A percentile compares a stretch with the other conserved stretches of the same genome.
Conservation (phyloP, 176 grass and related monocot species). For the Paspalum notatum region DNA sequence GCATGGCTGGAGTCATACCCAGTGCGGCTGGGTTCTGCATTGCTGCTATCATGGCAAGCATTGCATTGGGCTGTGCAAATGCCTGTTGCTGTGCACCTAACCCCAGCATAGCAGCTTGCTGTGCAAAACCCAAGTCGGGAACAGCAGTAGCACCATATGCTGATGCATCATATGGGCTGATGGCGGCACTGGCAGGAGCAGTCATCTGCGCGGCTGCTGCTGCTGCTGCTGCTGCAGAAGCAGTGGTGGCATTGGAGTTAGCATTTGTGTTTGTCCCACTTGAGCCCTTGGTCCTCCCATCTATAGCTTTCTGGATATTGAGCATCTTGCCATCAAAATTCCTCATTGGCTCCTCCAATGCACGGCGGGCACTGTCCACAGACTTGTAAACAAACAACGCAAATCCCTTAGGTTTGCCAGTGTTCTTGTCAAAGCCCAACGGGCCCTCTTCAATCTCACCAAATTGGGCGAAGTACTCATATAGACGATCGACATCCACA, state of each 20-base stretch:
- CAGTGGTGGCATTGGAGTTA: constrained; percentile 41
- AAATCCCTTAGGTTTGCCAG: constrained; percentile 92
- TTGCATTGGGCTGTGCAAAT: constrained; percentile 81
- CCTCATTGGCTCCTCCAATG: constrained; percentile 82
- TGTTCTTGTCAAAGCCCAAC: constrained; percentile 88
- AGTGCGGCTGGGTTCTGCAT: constrained; percentile 79
- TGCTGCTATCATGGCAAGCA: constrained; percentile 85
- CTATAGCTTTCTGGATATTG: constrained; percentile 84
- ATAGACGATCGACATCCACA: constrained; percentile 73
- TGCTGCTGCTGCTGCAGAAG: constrained; percentile 18
- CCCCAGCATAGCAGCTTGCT: constrained; percentile 78
- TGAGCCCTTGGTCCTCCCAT: constrained; percentile 60
- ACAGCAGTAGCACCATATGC: constrained; percentile 45
- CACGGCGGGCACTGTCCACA: constrained; percentile 64
- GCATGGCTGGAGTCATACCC: constrained; percentile 60
- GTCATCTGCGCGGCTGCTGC: constrained; percentile 27
- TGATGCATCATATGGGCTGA: constrained; percentile 56
- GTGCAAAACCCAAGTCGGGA: constrained; percentile 66
- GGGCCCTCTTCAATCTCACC: constrained; percentile 98
- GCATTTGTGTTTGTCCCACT: constrained; percentile 46
- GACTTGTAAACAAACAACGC: constrained; percentile 96
- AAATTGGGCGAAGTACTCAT: constrained; percentile 79
- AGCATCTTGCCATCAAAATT: constrained; percentile 90
- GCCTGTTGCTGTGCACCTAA: constrained; percentile 64
- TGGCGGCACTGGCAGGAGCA: constrained; percentile 37